Conservation (phyloP, 495 filamentous ascomycete species). For the Viridothelium virens region DNA sequence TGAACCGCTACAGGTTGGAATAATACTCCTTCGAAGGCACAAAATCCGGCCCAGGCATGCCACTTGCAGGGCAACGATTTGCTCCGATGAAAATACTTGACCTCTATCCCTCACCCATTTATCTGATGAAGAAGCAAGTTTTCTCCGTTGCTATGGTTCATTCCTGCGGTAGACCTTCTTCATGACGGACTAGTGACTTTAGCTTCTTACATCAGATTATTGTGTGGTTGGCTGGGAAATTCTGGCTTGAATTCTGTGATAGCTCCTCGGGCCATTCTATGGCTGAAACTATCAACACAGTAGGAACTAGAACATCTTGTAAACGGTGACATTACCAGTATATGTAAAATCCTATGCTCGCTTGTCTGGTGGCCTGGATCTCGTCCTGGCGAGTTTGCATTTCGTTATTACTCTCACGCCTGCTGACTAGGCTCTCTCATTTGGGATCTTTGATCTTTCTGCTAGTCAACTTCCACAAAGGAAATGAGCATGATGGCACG, state of each 20-base stretch:
- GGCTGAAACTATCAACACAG: not conserved
- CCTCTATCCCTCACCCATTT: no score
- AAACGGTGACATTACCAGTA: not conserved
- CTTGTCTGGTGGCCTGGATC: not conserved
- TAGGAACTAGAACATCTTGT: not conserved
- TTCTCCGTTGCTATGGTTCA: no score
- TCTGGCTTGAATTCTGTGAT: not conserved
- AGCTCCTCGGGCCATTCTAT: not conserved
- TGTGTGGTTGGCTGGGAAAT: no score
- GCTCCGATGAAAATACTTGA: no score
- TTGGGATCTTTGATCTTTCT: not conserved
- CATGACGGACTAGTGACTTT: no score
- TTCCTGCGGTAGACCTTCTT: no score
- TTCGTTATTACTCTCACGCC: not conserved
- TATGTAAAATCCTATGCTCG: not conserved
- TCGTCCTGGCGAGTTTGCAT: not conserved
- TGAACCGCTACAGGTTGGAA: no score
- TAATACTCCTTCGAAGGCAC: no score
- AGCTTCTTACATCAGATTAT: no score
- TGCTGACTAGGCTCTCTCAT: not conserved
- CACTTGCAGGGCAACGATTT: no score
- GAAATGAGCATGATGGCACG: conserved; percentile 1
- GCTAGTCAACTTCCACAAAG: not conserved
- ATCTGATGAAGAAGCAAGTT: no score
- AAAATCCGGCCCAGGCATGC: no score